Conservation (phyloP, 495 filamentous ascomycete genomes). For the Penicillium simplicissimum region DNA sequence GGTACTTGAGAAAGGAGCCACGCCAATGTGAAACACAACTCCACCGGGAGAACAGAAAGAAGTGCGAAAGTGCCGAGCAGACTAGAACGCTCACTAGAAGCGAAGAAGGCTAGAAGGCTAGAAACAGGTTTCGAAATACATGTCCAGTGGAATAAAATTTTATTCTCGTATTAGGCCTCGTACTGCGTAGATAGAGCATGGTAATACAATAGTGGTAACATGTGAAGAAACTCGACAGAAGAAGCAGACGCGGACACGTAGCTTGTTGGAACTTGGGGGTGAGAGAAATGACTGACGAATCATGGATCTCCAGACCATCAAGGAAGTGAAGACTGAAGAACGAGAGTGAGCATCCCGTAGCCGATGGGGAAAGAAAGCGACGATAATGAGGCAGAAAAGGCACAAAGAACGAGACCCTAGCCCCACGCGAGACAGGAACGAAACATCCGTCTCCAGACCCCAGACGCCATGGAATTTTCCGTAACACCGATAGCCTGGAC, state of each 20-base stretch:
- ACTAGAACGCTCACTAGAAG: not conserved
- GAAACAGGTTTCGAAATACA: not conserved
- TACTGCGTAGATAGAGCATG: slow-evolving; percentile 2
- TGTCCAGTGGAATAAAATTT: not conserved
- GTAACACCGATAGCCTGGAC: slow-evolving; percentile 14
- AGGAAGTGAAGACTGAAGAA: not conserved
- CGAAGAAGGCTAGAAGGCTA: not conserved
- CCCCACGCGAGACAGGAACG: not conserved
- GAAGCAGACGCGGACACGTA: not conserved
- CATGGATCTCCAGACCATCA: not conserved
- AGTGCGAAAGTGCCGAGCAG: not conserved
- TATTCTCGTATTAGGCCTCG: not conserved
- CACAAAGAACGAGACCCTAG: not conserved
- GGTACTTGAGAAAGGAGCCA: not conserved
- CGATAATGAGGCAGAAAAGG: not conserved
- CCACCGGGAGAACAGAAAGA: not conserved
- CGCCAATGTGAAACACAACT: not conserved
- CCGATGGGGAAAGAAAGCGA: not conserved
- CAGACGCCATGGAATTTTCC: slow-evolving; percentile 2
- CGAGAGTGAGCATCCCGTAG: not conserved
- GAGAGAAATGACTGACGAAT: not conserved
- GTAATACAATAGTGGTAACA: slow-evolving; percentile 6
- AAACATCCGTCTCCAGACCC: slow-evolving; percentile 4
- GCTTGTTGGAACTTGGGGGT: not conserved
- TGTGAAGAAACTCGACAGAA: slow-evolving; percentile 3